phyloP scores from a whole-genome alignment of 2,329 filamentous ascomycete genomes.

The Huntiella omanensis region DNA sequence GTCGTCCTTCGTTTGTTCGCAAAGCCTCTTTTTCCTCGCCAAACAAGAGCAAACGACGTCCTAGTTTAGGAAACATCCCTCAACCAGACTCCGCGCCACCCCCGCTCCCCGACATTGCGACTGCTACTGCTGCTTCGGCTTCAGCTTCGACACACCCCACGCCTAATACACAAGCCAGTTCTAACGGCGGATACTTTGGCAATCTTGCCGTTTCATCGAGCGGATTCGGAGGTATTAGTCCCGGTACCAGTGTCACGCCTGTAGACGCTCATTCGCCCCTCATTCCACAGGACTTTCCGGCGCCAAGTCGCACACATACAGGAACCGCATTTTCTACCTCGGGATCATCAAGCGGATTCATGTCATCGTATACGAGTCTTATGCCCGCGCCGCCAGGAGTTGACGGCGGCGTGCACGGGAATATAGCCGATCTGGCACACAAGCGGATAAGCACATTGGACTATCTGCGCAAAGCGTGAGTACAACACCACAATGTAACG shows the following conservation, averaged over 20 bases:
- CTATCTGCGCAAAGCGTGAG: constrained; percentile 81
- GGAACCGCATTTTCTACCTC: constrained; percentile 1
- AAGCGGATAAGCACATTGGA: constrained; percentile 91
- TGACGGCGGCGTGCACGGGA: constrained; percentile 32
- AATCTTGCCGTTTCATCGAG: not conserved
- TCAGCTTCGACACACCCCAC: constrained; percentile 1
- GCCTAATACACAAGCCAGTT: not conserved
- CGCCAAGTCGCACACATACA: constrained; percentile 8
- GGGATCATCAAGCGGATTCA: constrained; percentile 6
- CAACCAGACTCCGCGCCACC: constrained; percentile 30
- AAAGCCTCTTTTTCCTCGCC: constrained; percentile 31
- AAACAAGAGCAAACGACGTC: constrained; percentile 19
- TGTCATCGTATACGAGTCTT: constrained; percentile 4
- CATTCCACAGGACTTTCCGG: constrained; percentile 10
- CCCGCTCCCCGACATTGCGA: constrained; percentile 34
- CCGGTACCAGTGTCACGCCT: not conserved
- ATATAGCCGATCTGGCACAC: constrained; percentile 66
- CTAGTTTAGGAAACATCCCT: constrained; percentile 24
- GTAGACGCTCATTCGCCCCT: constrained; percentile 7
- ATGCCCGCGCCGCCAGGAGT: constrained; percentile 19
- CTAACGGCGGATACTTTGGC: not conserved
- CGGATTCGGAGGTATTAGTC: not conserved
- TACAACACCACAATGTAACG: constrained; percentile 13
- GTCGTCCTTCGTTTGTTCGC: constrained; percentile 28
- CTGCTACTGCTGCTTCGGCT: constrained; percentile 25